phyloP scores from a whole-genome alignment of 257 asterid species.

The Nicotiana benthamiana region DNA sequence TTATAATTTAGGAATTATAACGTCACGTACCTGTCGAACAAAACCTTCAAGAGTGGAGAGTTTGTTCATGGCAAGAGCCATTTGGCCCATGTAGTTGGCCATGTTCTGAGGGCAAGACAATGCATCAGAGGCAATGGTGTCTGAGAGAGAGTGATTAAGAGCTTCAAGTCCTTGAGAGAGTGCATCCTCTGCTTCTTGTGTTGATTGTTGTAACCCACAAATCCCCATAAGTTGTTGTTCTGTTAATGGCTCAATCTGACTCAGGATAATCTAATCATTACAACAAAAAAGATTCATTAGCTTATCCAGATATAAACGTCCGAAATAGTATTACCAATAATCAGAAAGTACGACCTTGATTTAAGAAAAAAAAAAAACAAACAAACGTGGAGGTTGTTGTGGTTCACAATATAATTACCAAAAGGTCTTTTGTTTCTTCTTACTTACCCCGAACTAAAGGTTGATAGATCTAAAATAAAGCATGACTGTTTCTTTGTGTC shows the following conservation, averaged over 20 bases:
- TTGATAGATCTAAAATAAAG: neutral
- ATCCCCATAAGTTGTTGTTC: slow-evolving; percentile 60
- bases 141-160: slow-evolving; percentile 44
- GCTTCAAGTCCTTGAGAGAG: slow-evolving; percentile 61
- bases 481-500: neutral
- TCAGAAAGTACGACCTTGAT: neutral
- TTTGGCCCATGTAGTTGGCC: slow-evolving; percentile 57
- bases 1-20: no score
- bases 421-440: neutral
- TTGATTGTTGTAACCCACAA: no score
- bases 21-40: slow-evolving; percentile 55
- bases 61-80: slow-evolving; percentile 25
- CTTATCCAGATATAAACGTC: neutral
- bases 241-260: slow-evolving; percentile 34
- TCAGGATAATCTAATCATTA: slow-evolving; percentile 23
- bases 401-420: neutral
- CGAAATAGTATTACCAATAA: neutral
- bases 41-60: slow-evolving; percentile 74
- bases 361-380: neutral
- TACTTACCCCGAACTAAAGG: neutral
- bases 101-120: slow-evolving; percentile 45
- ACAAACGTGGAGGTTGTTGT: neutral
- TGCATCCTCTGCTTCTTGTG: slow-evolving; percentile 27
- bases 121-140: slow-evolving; percentile 58
- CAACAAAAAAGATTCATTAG: neutral